Percentiles rank a stretch among this genome's conserved stretches.
Conservation (phyloP, 164 flowering plant genomes). For the Aristolochia contorta region DNA sequence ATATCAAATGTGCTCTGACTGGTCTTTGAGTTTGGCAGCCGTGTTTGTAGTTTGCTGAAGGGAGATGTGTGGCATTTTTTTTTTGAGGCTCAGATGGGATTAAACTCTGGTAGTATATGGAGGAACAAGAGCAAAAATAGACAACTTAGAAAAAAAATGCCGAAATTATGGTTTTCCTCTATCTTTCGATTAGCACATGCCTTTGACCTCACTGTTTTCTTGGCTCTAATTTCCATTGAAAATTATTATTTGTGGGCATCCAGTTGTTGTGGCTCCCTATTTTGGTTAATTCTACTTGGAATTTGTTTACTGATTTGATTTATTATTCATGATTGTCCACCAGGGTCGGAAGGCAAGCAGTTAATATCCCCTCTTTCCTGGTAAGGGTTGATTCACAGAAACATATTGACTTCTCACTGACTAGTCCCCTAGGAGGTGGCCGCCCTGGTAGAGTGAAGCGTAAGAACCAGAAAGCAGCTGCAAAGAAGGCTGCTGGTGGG, state of each 20-base stretch:
- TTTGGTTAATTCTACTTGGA: conserved; percentile 7
- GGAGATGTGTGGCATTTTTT: no score
- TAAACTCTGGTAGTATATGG: no score
- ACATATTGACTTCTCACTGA: conserved; percentile 56
- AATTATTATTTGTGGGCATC: background rate
- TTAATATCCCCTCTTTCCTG: conserved; percentile 53
- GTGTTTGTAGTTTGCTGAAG: no score
- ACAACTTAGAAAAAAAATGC: no score
- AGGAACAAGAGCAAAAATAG: no score
- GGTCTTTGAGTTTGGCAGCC: no score
- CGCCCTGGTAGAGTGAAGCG: conserved; percentile 62
- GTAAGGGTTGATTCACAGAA: conserved; percentile 59
- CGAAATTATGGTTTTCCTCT: no score
- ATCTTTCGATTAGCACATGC: no score
- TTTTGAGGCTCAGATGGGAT: no score
- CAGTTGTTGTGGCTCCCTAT: background rate
- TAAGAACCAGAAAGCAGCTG: conserved; percentile 53
- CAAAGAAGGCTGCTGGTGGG: conserved; percentile 57
- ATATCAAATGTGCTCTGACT: no score
- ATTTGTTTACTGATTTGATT: background rate
- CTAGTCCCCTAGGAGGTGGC: conserved; percentile 61
- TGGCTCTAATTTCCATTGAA: no score
- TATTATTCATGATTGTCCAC: background rate
- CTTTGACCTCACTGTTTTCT: no score
- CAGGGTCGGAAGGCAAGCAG: conserved; percentile 50